Evolutionary conservation across 164 flowering plant genomes (phyloP), one percentile per base, ranked within the genome.

Genomic region (Annona squamosa): DNA sequence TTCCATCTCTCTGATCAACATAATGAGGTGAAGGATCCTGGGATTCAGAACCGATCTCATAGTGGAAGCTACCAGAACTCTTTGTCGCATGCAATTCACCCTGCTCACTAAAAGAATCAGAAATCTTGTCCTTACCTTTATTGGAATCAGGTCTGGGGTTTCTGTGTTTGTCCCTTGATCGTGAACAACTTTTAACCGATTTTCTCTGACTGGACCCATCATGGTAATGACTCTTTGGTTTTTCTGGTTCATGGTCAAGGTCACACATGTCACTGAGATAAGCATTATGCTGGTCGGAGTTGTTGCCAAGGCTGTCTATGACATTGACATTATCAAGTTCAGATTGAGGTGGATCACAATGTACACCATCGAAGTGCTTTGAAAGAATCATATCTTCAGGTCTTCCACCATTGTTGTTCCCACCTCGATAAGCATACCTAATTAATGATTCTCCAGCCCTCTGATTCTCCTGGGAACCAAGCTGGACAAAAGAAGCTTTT

Each of bases 81-180:
- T 77, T 72, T 42, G 45, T 66, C 13, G 68, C n/a, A 77, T 52
- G 67, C 52, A 70, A 44, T 47, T 75, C 74, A 46, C 72, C 82
- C 67, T 71, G 79, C 57, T 82, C 81, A 65, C 67, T 73, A 46
- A 61, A 66, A 65, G 85, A 81, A 75, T 76, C 81, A 67, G 88
- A 75, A 52, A 68, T 76, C 80, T 82, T 85, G 67, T 65, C 56
- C 57, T 78, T 82, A 63, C 69, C 85, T 71, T 71, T 81, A 65
- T 72, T 86, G 74, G 56, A 57, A 2, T 77, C 83, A 73, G 83
- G 83, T 72, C 76, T 86, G 18, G 76, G 75, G 75, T 81, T 83
- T 62, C 80, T 68, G 71, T 48, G 82, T 67, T 76, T 86, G 43
- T 91, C 94, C 82, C 82, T 89, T 74, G 85, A 79, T 61, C 79